Evolutionary conservation across 1,139 yeast species (phyloP).

Genomic region (Fermentozyma sake): DNA sequence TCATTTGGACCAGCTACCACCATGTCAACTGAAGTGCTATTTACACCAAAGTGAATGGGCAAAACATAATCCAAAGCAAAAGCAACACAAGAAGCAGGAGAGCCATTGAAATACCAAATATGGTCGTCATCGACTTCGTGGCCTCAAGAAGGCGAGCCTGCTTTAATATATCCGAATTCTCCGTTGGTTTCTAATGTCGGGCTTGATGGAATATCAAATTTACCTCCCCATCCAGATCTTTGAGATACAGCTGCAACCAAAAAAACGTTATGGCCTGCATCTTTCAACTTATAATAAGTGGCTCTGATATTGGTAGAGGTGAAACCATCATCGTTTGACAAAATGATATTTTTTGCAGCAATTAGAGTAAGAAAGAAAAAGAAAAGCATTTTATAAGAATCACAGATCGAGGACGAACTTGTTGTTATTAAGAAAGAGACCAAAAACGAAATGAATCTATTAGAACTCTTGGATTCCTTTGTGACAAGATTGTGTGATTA

Average conservation of each 20-base stretch:
- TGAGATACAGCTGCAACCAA: constrained; percentile 57
- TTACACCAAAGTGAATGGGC: constrained; percentile 31
- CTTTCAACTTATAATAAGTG: constrained; percentile 48
- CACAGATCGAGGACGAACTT: too few species aligned
- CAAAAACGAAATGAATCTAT: too few species aligned
- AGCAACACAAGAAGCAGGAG: constrained; percentile 43
- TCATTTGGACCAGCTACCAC: constrained; percentile 47
- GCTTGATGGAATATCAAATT: constrained; percentile 42
- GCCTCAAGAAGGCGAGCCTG: constrained; percentile 47
- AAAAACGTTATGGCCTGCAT: constrained; percentile 52
- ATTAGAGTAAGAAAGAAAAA: constrained; percentile 10
- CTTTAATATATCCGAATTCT: constrained; percentile 36
- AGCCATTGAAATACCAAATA: constrained; percentile 48
- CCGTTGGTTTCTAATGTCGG: constrained; percentile 38
- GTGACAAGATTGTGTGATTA: too few species aligned
- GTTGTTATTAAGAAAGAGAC: too few species aligned
- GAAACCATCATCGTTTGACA: constrained; percentile 61
- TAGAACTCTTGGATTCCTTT: too few species aligned
- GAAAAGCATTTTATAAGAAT: too few species aligned
- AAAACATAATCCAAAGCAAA: constrained; percentile 40
- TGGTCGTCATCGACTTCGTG: constrained; percentile 39
- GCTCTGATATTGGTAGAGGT: constrained; percentile 59
- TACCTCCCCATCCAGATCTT: constrained; percentile 58
- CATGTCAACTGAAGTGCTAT: constrained; percentile 34
- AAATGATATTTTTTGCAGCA: constrained; percentile 43